Base-by-base conservation (phyloP, 2,329 filamentous ascomycete species). In the Fusarium chlamydosporum region DNA sequence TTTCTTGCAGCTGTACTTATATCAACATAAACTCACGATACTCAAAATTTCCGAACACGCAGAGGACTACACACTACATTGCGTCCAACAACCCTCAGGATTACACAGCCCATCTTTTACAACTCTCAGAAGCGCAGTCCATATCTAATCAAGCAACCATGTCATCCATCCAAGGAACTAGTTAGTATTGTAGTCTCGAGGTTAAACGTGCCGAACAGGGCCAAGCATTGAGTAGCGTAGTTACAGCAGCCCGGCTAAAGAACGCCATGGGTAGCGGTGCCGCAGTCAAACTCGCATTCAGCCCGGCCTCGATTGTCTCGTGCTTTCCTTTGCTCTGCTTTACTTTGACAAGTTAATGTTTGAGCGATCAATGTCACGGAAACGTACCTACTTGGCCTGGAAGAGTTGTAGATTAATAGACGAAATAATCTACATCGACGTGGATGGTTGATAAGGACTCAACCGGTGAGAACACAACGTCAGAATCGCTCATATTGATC, bases 191-290 rank as follows among this genome's bases (percentile, higher is more conserved):
- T 59, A 18, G 38, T 35, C 42, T 60, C 46, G 38, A 68, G 53
- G 48, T 60, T 64, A 68, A 69, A 64, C 50, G 53, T 73, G 61
- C 68, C 58, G 64, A 72, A n/a, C 20, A 50, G 47, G 61, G 52
- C 63, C 63, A 73, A 58, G 63, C 66, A 61, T 38, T 16, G 11
- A 27, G 46, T 37, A 37, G 46, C 46, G 46, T 23, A 15, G 46
- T 51, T 56, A 68, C n/a, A 59, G 33, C 67, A 61, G 54, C 54
- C 42, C 52, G 45, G 52, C 60, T 61, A 68, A 67, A 48, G 53
- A 64, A 61, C 52, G 56, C 56, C 55, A 70, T 68, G 58, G 65
- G 50, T 60, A 71, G 70, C 65, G 65, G 67, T 46, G 54, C 68
- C 33, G 52, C 52, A 51, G 51, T 40, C 56, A 61, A 53, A 47